Conservation (phyloP, 1,139 yeast genomes). For the Scheffersomyces cryptocercus region DNA sequence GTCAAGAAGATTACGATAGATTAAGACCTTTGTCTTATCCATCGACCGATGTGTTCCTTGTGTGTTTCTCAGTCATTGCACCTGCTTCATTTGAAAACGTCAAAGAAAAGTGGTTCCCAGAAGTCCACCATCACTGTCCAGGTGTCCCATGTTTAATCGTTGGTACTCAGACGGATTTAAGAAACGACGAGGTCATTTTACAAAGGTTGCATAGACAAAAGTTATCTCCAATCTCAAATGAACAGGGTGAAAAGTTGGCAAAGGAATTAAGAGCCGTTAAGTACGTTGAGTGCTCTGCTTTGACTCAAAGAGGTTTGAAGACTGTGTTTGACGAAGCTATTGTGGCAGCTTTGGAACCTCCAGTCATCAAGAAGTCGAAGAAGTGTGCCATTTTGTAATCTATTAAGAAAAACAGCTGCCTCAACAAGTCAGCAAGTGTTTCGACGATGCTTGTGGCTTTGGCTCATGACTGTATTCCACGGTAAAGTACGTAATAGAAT, state of each 20-base stretch:
- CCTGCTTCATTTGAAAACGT: constrained; percentile 99
- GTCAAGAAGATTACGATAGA: constrained; percentile 98
- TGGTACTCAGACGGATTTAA: constrained; percentile 92
- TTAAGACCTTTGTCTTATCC: constrained; percentile 96
- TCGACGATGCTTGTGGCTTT: no score
- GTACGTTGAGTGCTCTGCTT: constrained; percentile 97
- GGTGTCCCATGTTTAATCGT: constrained; percentile 96
- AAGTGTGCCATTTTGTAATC: constrained; percentile 56
- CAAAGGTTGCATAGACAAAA: constrained; percentile 90
- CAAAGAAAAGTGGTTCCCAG: constrained; percentile 98
- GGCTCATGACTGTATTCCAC: no score
- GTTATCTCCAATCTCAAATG: constrained; percentile 80
- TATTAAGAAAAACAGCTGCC: neutral
- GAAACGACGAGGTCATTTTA: constrained; percentile 88
- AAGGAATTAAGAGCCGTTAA: constrained; percentile 92
- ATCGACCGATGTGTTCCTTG: constrained; percentile 92
- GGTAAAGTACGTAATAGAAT: no score
- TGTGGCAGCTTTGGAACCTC: constrained; percentile 93
- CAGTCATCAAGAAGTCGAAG: constrained; percentile 78
- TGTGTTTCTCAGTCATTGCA: constrained; percentile 91
- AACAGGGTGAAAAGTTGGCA: constrained; percentile 90
- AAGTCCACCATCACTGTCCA: constrained; percentile 96
- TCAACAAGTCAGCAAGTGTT: no score
- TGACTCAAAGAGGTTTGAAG: constrained; percentile 93
- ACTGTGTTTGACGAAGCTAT: constrained; percentile 97